phyloP scores from a whole-genome alignment of 2,329 filamentous ascomycete genomes.

The Fusarium fracticaudum region DNA sequence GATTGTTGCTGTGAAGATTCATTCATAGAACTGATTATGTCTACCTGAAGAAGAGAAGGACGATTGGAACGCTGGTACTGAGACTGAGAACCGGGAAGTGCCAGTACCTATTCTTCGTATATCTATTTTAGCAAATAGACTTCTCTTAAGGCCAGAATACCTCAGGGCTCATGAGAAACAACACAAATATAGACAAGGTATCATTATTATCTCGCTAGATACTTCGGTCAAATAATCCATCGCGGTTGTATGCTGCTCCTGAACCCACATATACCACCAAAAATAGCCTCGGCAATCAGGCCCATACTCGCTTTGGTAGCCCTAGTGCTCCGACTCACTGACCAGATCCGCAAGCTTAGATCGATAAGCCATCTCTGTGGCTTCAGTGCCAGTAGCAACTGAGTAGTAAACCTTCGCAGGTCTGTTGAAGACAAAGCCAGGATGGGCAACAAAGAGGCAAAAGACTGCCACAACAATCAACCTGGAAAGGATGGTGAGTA shows the following conservation, averaged over 20 bases:
- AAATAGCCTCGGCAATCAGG: too few relatives aligned
- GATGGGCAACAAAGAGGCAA: slow-evolving; percentile 15
- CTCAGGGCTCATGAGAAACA: accelerated
- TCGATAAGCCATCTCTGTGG: not conserved
- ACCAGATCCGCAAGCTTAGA: not conserved
- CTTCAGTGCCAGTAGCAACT: not conserved
- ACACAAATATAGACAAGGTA: not conserved
- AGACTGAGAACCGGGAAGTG: not conserved
- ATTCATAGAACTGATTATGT: not conserved
- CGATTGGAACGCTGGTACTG: accelerated
- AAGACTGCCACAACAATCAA: slow-evolving; percentile 23
- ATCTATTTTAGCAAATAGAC: not conserved
- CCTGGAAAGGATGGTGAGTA: not conserved
- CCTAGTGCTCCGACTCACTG: not conserved
- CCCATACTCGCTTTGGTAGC: not conserved
- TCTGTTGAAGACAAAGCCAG: slow-evolving; percentile 4
- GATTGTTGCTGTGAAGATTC: slow-evolving; percentile 26
- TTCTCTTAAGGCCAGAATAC: too few relatives aligned
- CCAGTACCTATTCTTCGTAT: not conserved
- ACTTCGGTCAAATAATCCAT: not conserved
- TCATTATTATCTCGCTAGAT: not conserved
- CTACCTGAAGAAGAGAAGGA: not conserved
- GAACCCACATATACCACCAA: not conserved
- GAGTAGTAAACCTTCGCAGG: not conserved
- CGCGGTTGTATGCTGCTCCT: accelerated